phyloP scores from a whole-genome alignment of 2,329 filamentous ascomycete genomes.

The Calonectria henricotiae region DNA sequence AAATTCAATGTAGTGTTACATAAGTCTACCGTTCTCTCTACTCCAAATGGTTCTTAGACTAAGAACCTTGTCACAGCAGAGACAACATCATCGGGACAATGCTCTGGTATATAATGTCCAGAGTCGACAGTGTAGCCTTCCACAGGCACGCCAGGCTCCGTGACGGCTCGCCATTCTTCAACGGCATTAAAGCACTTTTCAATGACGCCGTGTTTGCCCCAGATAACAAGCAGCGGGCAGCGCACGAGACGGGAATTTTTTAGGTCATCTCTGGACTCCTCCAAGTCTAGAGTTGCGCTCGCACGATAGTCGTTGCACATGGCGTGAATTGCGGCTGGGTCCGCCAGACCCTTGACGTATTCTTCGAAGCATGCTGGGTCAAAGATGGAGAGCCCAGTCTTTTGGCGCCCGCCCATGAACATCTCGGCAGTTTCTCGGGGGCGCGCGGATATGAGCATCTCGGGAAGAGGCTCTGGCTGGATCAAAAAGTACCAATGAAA shows the following conservation, averaged over 20 bases:
- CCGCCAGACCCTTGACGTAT: constrained; percentile 62
- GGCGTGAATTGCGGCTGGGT: constrained; percentile 62
- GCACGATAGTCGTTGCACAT: constrained; percentile 74
- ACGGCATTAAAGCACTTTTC: constrained; percentile 67
- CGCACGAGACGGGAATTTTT: constrained; percentile 62
- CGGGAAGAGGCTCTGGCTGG: constrained; percentile 68
- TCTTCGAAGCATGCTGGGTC: constrained; percentile 56
- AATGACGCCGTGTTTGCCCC: constrained; percentile 67
- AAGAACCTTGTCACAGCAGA: constrained; percentile 61
- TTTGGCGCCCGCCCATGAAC: constrained; percentile 62
- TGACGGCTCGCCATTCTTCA: constrained; percentile 68
- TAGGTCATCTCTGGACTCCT: constrained; percentile 66
- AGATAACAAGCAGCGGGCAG: constrained; percentile 67
- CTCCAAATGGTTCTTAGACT: background rate
- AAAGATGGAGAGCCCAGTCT: constrained; percentile 57
- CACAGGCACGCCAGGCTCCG: constrained; percentile 56
- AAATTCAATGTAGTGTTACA: background rate
- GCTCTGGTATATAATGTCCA: constrained; percentile 69
- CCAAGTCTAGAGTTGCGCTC: constrained; percentile 67
- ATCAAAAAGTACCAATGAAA: constrained; percentile 76
- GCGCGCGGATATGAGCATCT: constrained; percentile 62
- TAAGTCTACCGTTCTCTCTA: background rate
- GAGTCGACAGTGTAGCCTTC: constrained; percentile 63
- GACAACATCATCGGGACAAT: constrained; percentile 65
- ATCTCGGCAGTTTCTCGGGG: constrained; percentile 61